phyloP scores from a whole-genome alignment of 305 asterid genomes.

The Fraxinus paxiana region DNA sequence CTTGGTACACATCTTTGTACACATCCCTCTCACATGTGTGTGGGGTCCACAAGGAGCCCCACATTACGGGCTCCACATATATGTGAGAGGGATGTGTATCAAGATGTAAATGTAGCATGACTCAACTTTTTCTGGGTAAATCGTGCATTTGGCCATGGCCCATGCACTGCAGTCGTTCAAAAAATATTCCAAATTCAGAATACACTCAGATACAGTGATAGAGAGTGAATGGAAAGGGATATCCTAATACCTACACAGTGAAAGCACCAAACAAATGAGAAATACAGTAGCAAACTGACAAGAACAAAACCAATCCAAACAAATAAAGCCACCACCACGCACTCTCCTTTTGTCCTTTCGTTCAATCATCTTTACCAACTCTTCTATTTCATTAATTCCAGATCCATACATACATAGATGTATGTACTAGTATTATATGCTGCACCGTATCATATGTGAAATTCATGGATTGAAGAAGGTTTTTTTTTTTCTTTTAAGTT shows the following conservation, averaged over 20 bases:
- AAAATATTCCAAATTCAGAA: constrained; percentile 42
- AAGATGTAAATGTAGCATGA: too few relatives aligned
- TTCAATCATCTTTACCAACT: constrained; percentile 39
- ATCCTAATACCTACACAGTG: constrained; percentile 20
- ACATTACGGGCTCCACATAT: too few relatives aligned
- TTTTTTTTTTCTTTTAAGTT: background rate
- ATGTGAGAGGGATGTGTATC: too few relatives aligned
- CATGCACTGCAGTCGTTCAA: constrained; percentile 25
- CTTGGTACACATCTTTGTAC: too few relatives aligned
- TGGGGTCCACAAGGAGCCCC: too few relatives aligned
- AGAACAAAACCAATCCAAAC: constrained; percentile 11
- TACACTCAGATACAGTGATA: constrained; percentile 29
- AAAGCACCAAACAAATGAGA: constrained; percentile 27
- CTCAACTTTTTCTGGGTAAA: constrained; percentile 20
- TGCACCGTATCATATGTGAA: background rate
- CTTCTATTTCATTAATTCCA: constrained; percentile 33
- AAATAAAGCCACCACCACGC: constrained; percentile 41
- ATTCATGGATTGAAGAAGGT: constrained; percentile 9
- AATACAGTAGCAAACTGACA: constrained; percentile 11
- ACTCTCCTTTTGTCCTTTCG: constrained; percentile 14
- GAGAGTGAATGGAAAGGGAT: constrained; percentile 13
- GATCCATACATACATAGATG: constrained; percentile 32
- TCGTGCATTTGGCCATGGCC: background rate
- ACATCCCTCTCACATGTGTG: too few relatives aligned
- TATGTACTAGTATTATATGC: background rate